Conservation (phyloP, 768 basidiomycete species). For the Naganishia randhawae region DNA sequence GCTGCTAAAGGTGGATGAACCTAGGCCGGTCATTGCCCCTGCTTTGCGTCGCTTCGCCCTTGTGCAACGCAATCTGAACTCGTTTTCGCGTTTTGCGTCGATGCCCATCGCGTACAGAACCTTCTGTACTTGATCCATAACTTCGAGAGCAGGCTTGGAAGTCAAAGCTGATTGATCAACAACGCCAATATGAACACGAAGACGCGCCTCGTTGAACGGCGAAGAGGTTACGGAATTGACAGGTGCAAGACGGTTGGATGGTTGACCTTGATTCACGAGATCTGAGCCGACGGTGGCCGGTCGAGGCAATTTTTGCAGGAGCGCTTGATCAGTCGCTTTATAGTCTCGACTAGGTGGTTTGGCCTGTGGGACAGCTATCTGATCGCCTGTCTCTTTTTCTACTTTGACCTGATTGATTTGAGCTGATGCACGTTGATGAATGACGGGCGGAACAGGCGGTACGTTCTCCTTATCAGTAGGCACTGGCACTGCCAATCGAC, state of each 20-base stretch:
- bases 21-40: slow-evolving; percentile 55
- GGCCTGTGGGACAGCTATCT: slow-evolving; percentile 24
- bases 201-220: slow-evolving; percentile 51
- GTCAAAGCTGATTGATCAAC: slow-evolving; percentile 88
- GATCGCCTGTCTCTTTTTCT: not conserved
- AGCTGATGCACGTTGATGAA: slow-evolving; percentile 1
- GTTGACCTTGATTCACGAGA: slow-evolving; percentile 21
- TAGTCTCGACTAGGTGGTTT: slow-evolving; percentile 32
- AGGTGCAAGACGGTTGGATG: slow-evolving; percentile 11
- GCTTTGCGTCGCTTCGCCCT: slow-evolving; percentile 66
- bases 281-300: slow-evolving; percentile 21
- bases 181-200: slow-evolving; percentile 85
- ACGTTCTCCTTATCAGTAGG: slow-evolving; percentile 7
- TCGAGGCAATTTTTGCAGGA: slow-evolving; percentile 35
- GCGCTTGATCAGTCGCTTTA: slow-evolving; percentile 29
- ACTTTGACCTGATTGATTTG: not conserved
- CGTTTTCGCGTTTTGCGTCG: slow-evolving; percentile 78
- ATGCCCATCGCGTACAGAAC: slow-evolving; percentile 86
- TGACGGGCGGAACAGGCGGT: not conserved
- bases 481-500: not conserved
- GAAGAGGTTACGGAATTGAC: slow-evolving; percentile 27
- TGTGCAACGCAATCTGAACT: slow-evolving; percentile 84
- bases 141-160: slow-evolving; percentile 73
- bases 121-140: slow-evolving; percentile 76
- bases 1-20: slow-evolving; percentile 51